Evolutionary conservation across 345 rosid genomes (phyloP).

Genomic region (Durio zibethinus): DNA sequence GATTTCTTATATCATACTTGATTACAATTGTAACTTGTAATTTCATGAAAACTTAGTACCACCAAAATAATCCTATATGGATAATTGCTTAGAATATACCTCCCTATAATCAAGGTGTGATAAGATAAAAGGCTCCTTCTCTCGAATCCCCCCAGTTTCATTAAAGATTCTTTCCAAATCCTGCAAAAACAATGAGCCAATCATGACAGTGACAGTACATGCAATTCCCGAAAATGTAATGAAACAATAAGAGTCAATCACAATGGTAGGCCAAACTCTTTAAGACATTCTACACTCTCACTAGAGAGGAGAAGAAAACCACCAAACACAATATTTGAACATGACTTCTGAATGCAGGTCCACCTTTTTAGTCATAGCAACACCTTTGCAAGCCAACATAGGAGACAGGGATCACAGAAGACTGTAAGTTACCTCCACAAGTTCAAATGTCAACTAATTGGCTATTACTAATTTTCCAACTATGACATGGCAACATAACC

Average conservation of each 20-base stretch:
- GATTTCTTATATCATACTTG: no score
- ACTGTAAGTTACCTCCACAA: not conserved
- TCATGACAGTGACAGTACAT: not conserved
- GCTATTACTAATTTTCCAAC: not conserved
- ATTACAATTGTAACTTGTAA: no score
- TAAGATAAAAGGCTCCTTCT: slow-evolving; percentile 81
- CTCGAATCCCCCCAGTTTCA: slow-evolving; percentile 56
- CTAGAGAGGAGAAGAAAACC: not conserved
- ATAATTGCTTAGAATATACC: slow-evolving; percentile 30
- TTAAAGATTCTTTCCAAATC: slow-evolving; percentile 67
- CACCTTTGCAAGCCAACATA: not conserved
- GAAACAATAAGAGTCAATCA: not conserved
- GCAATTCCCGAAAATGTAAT: not conserved
- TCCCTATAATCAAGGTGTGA: slow-evolving; percentile 38
- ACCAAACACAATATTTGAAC: not conserved
- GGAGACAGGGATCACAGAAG: slow-evolving; percentile 3
- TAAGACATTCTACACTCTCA: not conserved
- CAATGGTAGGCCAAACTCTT: not conserved
- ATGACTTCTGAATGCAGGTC: not conserved
- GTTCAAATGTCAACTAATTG: not conserved
- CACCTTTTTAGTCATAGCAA: not conserved
- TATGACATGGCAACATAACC: not conserved
- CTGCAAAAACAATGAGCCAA: slow-evolving; percentile 31
- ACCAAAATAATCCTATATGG: not conserved
- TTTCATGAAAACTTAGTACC: not conserved